Percentiles rank a stretch among this genome's conserved stretches.
Conservation (phyloP, 148 eudicot species). For the Chenopodium formosanum region DNA sequence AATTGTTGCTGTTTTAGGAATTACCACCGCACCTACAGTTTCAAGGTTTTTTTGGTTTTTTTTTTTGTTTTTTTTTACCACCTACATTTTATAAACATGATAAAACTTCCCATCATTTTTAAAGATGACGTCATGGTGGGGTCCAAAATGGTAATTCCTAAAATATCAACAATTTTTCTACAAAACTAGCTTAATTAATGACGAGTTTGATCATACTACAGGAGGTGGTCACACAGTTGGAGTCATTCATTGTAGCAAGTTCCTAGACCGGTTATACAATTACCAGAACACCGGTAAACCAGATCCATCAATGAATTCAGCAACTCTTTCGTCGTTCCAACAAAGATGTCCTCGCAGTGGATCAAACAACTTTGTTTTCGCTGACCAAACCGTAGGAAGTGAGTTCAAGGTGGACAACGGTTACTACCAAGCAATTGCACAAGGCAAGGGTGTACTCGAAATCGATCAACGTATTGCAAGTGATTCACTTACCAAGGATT, state of each 20-base stretch:
- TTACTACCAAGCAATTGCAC: slow-evolving; percentile 4
- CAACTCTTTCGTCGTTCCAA: background rate
- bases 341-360: slow-evolving; percentile 21
- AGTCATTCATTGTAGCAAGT: slow-evolving; percentile 8
- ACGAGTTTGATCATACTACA: background rate
- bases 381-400: slow-evolving; percentile 20
- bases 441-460: slow-evolving; percentile 8
- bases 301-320: slow-evolving; percentile 10
- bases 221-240: slow-evolving; percentile 25
- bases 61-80: too few relatives aligned
- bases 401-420: background rate
- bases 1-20: too few relatives aligned
- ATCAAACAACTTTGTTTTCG: slow-evolving; percentile 16
- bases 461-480: slow-evolving; percentile 24
- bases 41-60: too few relatives aligned
- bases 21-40: too few relatives aligned
- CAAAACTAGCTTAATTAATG: background rate
- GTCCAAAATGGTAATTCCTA: too few relatives aligned
- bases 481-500: background rate
- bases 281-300: slow-evolving; percentile 4
- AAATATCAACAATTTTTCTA: background rate
- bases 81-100: too few relatives aligned
- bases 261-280: slow-evolving; percentile 23
- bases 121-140: too few relatives aligned
- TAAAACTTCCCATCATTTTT: too few relatives aligned